These are phyloP conservation scores for Phytophthora lateralis DNA, from an alignment of 352 stramenopile genomes.

Conservation along the genomic window DNA sequence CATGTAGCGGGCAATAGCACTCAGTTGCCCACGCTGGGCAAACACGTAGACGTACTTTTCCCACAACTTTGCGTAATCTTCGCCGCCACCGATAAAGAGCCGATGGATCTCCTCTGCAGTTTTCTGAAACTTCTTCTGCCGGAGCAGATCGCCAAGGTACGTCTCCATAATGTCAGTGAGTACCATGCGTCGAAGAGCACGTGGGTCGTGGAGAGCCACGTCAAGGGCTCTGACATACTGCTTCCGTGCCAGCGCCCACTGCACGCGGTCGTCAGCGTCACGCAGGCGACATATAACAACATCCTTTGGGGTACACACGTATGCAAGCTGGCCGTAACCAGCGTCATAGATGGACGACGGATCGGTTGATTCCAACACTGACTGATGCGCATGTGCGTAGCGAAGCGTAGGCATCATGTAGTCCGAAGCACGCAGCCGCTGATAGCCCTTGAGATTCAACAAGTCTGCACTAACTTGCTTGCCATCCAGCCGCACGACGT, in stretches of 20 bases:
- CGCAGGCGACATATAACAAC: slow-evolving; percentile 84
- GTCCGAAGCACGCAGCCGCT: slow-evolving; percentile 73
- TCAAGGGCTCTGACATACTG: slow-evolving; percentile 66
- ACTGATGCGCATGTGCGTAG: slow-evolving; percentile 41
- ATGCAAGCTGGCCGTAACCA: slow-evolving; percentile 65
- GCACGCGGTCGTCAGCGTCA: slow-evolving; percentile 79
- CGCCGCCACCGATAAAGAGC: slow-evolving; percentile 56
- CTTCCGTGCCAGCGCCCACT: slow-evolving; percentile 67
- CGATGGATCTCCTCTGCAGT: slow-evolving; percentile 76
- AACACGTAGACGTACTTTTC: slow-evolving; percentile 91
- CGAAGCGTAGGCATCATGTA: slow-evolving; percentile 84
- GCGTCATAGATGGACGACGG: slow-evolving; percentile 69
- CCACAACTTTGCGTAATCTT: slow-evolving; percentile 74
- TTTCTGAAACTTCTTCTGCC: slow-evolving; percentile 74
- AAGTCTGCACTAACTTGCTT: slow-evolving; percentile 87
- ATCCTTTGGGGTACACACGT: slow-evolving; percentile 86
- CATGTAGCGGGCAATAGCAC: slow-evolving; percentile 72
- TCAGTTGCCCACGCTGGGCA: slow-evolving; percentile 74
- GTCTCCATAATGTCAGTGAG: slow-evolving; percentile 77
- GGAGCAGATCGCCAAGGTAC: slow-evolving; percentile 75
- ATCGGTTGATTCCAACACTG: slow-evolving; percentile 27
- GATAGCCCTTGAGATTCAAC: slow-evolving; percentile 74
- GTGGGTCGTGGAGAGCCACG: slow-evolving; percentile 66
- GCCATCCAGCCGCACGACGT: slow-evolving; percentile 89
- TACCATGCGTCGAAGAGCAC: slow-evolving; percentile 53